Evolutionary conservation across 1,139 yeast species (phyloP), one percentile per base, ranked within the genome.

Genomic region (Blastobotrys serpentis): DNA sequence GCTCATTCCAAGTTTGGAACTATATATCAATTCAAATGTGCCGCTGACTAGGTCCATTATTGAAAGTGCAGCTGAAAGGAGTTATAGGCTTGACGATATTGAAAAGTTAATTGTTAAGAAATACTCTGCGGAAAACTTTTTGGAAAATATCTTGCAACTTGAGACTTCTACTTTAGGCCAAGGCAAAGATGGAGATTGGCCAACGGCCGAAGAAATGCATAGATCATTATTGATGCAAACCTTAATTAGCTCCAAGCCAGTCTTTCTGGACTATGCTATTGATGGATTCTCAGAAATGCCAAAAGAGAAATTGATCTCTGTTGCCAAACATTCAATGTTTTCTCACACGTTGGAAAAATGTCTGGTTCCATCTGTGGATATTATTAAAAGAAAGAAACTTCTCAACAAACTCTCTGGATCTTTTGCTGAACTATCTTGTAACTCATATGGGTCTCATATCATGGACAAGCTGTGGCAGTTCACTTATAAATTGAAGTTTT

Each of bases 381-480:
- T 77, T 30, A 71, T 86, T 33, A 73, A 81, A 54, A 82, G 95
- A 59, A 79, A 90, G 60, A 73, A 74, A 51, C 66, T 90, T 33
- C 70, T 90, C 53, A 89, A 90, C 62, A 69, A 76, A 13, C 73
- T 92, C 52, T 58, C 72, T 42, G 78, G 78, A 49, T 68, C 69
- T 46, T 69, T 73, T 34, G 71, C 72, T 23, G 78, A 73, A 7
- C 73, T 92, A 55, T 76, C 96, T 0, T 83, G 95, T 60, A 86
- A 90, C 61, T 87, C 96, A 0, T 86, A 88, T 56, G 98, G 95
- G 0, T 89, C 97, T 2, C 98, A 90, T 64, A 78, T 90, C 38
- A 84, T 89, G 41, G 98, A 92, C 67, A 80, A 79, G 52, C 72
- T 87, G 47, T 89, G 96, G 96, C 68, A 66, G 26, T 89, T 87